Evolutionary conservation across 306 rosid species (phyloP).

Genomic region (Arachis stenosperma): DNA sequence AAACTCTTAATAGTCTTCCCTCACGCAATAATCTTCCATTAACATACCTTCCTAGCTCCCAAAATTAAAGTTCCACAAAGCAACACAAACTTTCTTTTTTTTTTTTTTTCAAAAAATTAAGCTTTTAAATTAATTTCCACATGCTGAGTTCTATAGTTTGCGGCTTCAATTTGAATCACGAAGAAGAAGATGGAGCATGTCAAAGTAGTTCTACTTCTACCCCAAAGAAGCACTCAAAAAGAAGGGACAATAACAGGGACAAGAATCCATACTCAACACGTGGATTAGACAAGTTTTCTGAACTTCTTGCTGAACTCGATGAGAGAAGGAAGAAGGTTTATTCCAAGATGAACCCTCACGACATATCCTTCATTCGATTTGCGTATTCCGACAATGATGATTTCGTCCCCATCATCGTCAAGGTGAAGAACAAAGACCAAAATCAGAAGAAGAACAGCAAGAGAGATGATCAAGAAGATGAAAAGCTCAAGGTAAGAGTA

Average conservation of each 20-base stretch:
- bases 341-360: slow-evolving; percentile 56
- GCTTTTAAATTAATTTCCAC: not conserved
- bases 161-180: slow-evolving; percentile 43
- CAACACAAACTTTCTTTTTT: not conserved
- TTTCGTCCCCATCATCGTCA: slow-evolving; percentile 77
- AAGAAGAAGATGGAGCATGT: slow-evolving; percentile 44
- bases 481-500: slow-evolving; percentile 32
- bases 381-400: slow-evolving; percentile 60
- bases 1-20: not conserved
- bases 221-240: slow-evolving; percentile 52
- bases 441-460: slow-evolving; percentile 39
- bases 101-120: no score
- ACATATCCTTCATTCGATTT: slow-evolving; percentile 69
- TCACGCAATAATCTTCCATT: not conserved
- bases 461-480: not conserved
- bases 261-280: slow-evolving; percentile 66
- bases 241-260: slow-evolving; percentile 47
- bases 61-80: not conserved
- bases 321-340: slow-evolving; percentile 71
- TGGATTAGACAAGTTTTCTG: slow-evolving; percentile 88
- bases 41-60: not conserved
- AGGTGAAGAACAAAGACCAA: slow-evolving; percentile 55
- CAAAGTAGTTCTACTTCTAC: slow-evolving; percentile 29
- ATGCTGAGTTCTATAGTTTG: slow-evolving; percentile 64
- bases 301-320: slow-evolving; percentile 79